phyloP scores from a whole-genome alignment of 164 flowering plant species.

The Chimonanthus praecox region DNA sequence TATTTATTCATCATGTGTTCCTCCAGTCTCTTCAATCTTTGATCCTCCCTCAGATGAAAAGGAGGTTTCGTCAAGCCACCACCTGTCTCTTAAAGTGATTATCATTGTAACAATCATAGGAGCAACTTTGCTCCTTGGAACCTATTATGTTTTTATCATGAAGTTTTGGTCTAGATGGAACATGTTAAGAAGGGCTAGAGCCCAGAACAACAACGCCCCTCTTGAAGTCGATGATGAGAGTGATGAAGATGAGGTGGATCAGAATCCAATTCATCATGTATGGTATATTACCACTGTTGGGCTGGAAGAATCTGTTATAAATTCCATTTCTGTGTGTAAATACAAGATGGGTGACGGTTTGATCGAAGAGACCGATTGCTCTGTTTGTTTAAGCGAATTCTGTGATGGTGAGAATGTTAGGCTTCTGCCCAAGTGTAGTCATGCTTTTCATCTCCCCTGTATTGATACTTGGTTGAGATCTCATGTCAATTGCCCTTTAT shows the following conservation, averaged over 20 bases:
- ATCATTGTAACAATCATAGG: slow-evolving; percentile 24
- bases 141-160: slow-evolving; percentile 27
- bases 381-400: slow-evolving; percentile 64
- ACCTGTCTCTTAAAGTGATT: slow-evolving; percentile 25
- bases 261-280: slow-evolving; percentile 27
- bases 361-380: slow-evolving; percentile 62
- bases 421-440: slow-evolving; percentile 66
- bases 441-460: slow-evolving; percentile 64
- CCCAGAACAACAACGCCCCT: not conserved
- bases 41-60: not conserved
- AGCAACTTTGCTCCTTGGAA: slow-evolving; percentile 26
- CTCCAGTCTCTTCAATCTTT: not conserved
- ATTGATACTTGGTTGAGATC: slow-evolving; percentile 75
- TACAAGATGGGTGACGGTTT: slow-evolving; percentile 61
- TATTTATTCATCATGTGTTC: not conserved
- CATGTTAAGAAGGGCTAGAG: slow-evolving; percentile 29
- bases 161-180: slow-evolving; percentile 22
- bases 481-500: slow-evolving; percentile 60
- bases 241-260: slow-evolving; percentile 25
- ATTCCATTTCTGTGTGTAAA: slow-evolving; percentile 56
- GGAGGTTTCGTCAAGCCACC: not conserved
- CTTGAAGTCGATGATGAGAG: slow-evolving; percentile 23
- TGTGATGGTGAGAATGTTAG: slow-evolving; percentile 45
- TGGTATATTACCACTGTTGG: slow-evolving; percentile 46
- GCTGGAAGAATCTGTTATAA: slow-evolving; percentile 64